Conservation (phyloP, 495 filamentous ascomycete species). For the Ramalina peruviana region DNA sequence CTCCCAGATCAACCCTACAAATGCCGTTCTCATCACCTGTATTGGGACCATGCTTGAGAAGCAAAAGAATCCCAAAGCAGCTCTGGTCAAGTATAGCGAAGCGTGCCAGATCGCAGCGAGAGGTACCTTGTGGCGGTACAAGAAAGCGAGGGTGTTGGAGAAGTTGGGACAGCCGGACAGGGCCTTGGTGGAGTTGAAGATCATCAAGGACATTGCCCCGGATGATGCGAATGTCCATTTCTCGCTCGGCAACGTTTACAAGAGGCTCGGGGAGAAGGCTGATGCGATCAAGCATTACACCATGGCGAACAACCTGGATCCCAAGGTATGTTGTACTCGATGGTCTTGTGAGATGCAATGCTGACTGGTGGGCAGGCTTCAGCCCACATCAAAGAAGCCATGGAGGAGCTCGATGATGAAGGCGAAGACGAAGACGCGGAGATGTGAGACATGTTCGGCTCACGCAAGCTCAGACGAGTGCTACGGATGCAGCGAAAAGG, state of each 20-base stretch:
- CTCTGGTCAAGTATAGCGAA: constrained; percentile 63
- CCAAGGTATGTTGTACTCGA: constrained; percentile 57
- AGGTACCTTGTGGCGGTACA: constrained; percentile 70
- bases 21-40: constrained; percentile 78
- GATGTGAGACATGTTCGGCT: constrained; percentile 21
- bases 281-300: constrained; percentile 85
- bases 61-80: constrained; percentile 61
- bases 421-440: constrained; percentile 55
- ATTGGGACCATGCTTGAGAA: constrained; percentile 83
- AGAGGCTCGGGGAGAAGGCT: constrained; percentile 60
- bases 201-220: constrained; percentile 78
- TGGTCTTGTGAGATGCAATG: constrained; percentile 12
- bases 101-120: constrained; percentile 71
- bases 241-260: constrained; percentile 75
- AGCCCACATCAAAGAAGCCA: constrained; percentile 80
- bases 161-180: constrained; percentile 53
- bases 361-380: constrained; percentile 47
- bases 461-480: neutral
- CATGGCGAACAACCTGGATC: constrained; percentile 86
- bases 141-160: constrained; percentile 80
- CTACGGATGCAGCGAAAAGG: neutral
- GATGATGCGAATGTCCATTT: constrained; percentile 96
- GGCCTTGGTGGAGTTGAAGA: constrained; percentile 64
- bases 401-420: constrained; percentile 78
- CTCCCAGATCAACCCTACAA: constrained; percentile 75